A percentile compares a stretch with the other conserved stretches of the same genome.
Conservation (phyloP, 208 protist species). For the Lotmaria passim region DNA sequence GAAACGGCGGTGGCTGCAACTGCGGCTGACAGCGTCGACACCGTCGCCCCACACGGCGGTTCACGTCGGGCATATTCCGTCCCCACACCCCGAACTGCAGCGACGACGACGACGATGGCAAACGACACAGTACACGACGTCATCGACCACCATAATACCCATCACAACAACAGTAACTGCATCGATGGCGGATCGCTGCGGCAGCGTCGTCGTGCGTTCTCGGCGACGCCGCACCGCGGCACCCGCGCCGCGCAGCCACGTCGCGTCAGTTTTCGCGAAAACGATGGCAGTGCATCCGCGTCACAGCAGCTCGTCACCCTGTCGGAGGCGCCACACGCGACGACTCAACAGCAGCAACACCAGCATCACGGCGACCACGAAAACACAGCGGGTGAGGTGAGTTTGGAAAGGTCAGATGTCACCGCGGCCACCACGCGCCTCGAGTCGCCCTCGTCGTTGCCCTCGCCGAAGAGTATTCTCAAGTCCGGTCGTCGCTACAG, state of each 20-base stretch:
- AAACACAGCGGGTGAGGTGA: background rate
- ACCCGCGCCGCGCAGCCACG: background rate
- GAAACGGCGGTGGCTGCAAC: background rate
- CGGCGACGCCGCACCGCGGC: constrained; percentile 9
- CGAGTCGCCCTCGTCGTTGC: background rate
- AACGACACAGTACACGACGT: no score
- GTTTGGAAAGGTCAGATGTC: background rate
- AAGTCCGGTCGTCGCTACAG: constrained; percentile 54
- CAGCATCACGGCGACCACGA: no score
- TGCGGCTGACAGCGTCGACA: background rate
- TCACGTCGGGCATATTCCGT: constrained; percentile 8
- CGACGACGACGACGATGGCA: background rate
- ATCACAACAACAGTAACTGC: no score
- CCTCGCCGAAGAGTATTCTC: constrained; percentile 45
- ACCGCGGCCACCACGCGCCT: background rate
- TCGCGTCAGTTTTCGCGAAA: constrained; percentile 6
- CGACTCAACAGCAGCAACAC: background rate
- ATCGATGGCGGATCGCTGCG: no score
- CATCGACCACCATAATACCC: no score
- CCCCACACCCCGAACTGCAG: background rate
- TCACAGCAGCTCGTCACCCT: background rate
- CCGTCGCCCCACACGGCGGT: background rate
- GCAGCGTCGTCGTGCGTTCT: constrained; percentile 13
- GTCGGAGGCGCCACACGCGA: background rate
- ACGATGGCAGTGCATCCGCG: background rate